phyloP scores from a whole-genome alignment of 192 early-diverging fungal species.

The Backusella liffmaniae region DNA sequence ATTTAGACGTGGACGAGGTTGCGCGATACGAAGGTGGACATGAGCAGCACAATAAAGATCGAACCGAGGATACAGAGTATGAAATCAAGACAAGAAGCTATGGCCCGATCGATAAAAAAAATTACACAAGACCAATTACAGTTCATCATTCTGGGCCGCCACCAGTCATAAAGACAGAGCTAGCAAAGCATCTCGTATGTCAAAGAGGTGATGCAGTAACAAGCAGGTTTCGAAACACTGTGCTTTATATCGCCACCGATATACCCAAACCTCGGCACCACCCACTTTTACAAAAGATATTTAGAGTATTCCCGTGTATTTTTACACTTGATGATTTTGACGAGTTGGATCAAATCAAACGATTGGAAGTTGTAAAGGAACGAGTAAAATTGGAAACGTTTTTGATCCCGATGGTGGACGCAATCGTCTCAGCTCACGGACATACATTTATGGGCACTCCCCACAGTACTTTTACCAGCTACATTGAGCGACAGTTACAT shows the following conservation, averaged over 20 bases:
- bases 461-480: constrained; percentile 46
- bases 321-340: constrained; percentile 50
- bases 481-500: constrained; percentile 39
- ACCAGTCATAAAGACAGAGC: not conserved
- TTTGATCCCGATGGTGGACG: constrained; percentile 57
- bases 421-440: constrained; percentile 52
- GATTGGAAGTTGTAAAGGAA: constrained; percentile 36
- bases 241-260: constrained; percentile 56
- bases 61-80: constrained; percentile 33
- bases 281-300: constrained; percentile 46
- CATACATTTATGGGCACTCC: constrained; percentile 50
- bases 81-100: constrained; percentile 29
- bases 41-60: constrained; percentile 34
- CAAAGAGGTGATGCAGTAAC: not conserved
- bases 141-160: constrained; percentile 13
- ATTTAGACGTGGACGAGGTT: constrained; percentile 34
- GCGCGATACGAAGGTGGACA: constrained; percentile 16
- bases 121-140: constrained; percentile 14
- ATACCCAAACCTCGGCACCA: constrained; percentile 42
- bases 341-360: constrained; percentile 36
- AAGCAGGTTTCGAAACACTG: constrained; percentile 27
- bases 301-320: constrained; percentile 47
- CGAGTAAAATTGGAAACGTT: constrained; percentile 43
- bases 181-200: not conserved
- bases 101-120: not conserved